Base-by-base conservation (phyloP, 2,329 filamentous ascomycete genomes). In the Colletotrichum noveboracense region DNA sequence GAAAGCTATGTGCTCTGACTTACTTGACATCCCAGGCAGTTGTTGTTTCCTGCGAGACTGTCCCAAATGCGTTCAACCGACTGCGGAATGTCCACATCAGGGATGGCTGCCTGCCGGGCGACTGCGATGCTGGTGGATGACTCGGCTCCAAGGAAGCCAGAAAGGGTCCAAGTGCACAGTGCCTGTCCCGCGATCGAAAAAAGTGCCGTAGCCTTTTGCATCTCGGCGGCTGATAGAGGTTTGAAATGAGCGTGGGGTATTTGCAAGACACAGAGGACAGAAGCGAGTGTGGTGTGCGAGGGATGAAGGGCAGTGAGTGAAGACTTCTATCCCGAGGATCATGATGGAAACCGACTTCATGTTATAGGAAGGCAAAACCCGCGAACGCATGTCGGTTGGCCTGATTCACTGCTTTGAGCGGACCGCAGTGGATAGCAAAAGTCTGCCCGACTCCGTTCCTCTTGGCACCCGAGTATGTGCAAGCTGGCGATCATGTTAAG, bases 131-230 rank as follows among this genome's bases (percentile, higher is more conserved):
- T 43, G 18, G 9, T 43, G 38, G 38, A n/a, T 4, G 38, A n/a
- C 38, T 43, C 8, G 5, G 38, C 6, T 43, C 9, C 9, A 5
- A 43, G 2, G 38, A 12, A n/a, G 38, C 38, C 18, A 43, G 38
- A n/a, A n/a, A 43, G 38, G 38, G 38, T 9, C 38, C 18, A 43
- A 1, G 38, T 2, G 38, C 38, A 43, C 38, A 43, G 18, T 18
- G 38, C 38, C 12, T 43, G 18, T 1, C 38, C 38, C 0, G 38
- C 38, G 18, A 43, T n/a, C 5, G 18, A 43, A 43, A 43, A 18
- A 1, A 43, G 0, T 43, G 38, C 9, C 0, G 38, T n/a, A 1
- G 18, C 18, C 0, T n/a, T 43, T 43, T 43, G 6, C 38, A 43
- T 43, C 38, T 43, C 18, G 38, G 18, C 38, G 18, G 18, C 18